Evolutionary conservation across 768 basidiomycete genomes (phyloP).

Genomic region (Phanerochaete carnosa): DNA sequence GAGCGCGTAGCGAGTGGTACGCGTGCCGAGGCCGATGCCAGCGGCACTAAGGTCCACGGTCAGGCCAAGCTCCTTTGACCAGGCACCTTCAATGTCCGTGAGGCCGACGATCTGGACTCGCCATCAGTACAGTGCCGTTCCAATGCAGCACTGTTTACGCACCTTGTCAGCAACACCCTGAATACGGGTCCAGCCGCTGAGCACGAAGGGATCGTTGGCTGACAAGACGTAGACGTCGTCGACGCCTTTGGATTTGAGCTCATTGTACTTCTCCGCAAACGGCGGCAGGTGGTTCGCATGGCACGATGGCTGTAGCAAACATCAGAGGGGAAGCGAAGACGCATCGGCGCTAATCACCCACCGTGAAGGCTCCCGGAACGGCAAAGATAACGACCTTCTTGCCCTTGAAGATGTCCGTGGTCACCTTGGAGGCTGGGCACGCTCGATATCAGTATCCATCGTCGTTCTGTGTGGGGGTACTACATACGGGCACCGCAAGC

Average conservation of each 20-base stretch:
- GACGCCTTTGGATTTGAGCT: conserved; percentile 77
- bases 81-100: conserved; percentile 33
- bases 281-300: conserved; percentile 43
- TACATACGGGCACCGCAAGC: conserved; percentile 43
- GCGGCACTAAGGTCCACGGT: conserved; percentile 49
- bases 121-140: neutral
- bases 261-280: conserved; percentile 62
- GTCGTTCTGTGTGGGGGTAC: neutral
- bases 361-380: conserved; percentile 81
- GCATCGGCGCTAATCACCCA: conserved; percentile 29
- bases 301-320: conserved; percentile 27
- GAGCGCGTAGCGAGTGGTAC: conserved; percentile 53
- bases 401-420: conserved; percentile 67
- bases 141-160: conserved; percentile 23
- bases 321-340: neutral
- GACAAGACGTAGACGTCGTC: conserved; percentile 67
- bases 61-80: conserved; percentile 39
- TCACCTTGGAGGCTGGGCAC: conserved; percentile 48
- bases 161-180: conserved; percentile 55
- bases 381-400: conserved; percentile 80
- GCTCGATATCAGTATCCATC: neutral
- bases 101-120: conserved; percentile 29
- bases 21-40: conserved; percentile 31
- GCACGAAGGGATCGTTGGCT: conserved; percentile 80
- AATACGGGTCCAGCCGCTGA: conserved; percentile 38